A percentile compares a stretch with the other conserved stretches of the same genome.
Conservation (phyloP, 208 protist genomes). For the Trypanosoma scelopori region DNA sequence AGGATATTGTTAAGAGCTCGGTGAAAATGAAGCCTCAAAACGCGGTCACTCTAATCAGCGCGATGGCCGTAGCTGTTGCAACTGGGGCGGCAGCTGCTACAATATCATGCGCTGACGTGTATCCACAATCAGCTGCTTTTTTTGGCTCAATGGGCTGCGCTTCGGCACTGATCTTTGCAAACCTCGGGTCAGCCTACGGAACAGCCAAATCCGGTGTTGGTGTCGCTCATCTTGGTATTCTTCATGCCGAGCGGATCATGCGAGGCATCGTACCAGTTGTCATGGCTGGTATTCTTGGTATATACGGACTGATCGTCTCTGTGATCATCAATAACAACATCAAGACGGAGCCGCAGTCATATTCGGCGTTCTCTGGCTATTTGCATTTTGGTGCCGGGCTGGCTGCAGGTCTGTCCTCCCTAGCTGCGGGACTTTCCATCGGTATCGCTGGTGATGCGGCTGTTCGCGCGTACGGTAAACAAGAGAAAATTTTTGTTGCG, state of each 20-base stretch:
- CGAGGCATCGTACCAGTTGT: conserved; percentile 91
- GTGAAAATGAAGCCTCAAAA: conserved; percentile 20
- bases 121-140: conserved; percentile 91
- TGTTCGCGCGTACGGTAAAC: conserved; percentile 87
- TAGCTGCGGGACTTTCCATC: conserved; percentile 98
- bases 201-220: conserved; percentile 98
- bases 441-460: conserved; percentile 99
- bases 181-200: conserved; percentile 98
- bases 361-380: conserved; percentile 76
- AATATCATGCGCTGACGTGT: conserved; percentile 66
- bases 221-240: conserved; percentile 97
- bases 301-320: conserved; percentile 99
- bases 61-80: conserved; percentile 5
- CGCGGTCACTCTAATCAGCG: conserved; percentile 5
- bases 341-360: conserved; percentile 62
- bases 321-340: conserved; percentile 96
- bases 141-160: conserved; percentile 97
- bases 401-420: conserved; percentile 92
- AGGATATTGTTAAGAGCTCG: neutral
- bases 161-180: conserved; percentile 89
- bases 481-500: conserved; percentile 98
- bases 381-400: conserved; percentile 92
- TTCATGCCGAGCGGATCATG: conserved; percentile 95
- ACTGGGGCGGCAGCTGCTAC: conserved; percentile 37
- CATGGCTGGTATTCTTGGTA: conserved; percentile 98